phyloP scores from a whole-genome alignment of 1,284 basidiomycete genomes.

The Hymenochaete sp. region DNA sequence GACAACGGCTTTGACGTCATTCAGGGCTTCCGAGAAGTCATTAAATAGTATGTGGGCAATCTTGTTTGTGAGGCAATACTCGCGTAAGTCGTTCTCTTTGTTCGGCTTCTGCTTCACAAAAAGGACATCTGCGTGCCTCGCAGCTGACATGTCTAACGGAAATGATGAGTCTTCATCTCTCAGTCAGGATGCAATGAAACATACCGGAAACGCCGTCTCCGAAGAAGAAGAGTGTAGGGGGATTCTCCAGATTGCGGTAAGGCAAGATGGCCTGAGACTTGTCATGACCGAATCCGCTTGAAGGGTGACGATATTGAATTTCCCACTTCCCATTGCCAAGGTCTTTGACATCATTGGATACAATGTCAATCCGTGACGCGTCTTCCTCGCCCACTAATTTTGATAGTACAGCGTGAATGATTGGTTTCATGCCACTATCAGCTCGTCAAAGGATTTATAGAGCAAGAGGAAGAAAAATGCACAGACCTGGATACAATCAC shows the following conservation, averaged over 20 bases:
- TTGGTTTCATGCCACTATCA: slow-evolving; percentile 80
- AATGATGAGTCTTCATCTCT: not conserved
- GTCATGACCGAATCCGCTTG: slow-evolving; percentile 85
- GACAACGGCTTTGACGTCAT: slow-evolving; percentile 58
- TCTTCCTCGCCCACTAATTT: slow-evolving; percentile 69
- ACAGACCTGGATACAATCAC: slow-evolving; percentile 84
- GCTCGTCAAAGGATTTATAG: not conserved
- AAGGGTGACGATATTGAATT: slow-evolving; percentile 82
- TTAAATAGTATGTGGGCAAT: slow-evolving; percentile 63
- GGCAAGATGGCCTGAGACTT: slow-evolving; percentile 88
- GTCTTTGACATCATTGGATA: slow-evolving; percentile 77
- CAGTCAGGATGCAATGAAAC: slow-evolving; percentile 18
- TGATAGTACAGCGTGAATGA: slow-evolving; percentile 80
- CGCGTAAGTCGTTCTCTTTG: slow-evolving; percentile 78
- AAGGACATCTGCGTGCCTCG: slow-evolving; percentile 79
- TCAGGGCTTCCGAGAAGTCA: slow-evolving; percentile 54
- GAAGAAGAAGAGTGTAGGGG: slow-evolving; percentile 87
- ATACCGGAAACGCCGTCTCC: slow-evolving; percentile 88
- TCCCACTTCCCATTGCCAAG: slow-evolving; percentile 69
- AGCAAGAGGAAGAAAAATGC: not conserved
- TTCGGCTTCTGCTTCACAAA: slow-evolving; percentile 80
- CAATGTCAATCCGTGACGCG: slow-evolving; percentile 74
- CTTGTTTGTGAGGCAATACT: slow-evolving; percentile 62
- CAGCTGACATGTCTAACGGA: slow-evolving; percentile 75
- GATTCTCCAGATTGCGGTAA: slow-evolving; percentile 60